Evolutionary conservation across 208 protist species (phyloP), one percentile per base, ranked within the genome.

Genomic region (Crithidia brevicula): DNA sequence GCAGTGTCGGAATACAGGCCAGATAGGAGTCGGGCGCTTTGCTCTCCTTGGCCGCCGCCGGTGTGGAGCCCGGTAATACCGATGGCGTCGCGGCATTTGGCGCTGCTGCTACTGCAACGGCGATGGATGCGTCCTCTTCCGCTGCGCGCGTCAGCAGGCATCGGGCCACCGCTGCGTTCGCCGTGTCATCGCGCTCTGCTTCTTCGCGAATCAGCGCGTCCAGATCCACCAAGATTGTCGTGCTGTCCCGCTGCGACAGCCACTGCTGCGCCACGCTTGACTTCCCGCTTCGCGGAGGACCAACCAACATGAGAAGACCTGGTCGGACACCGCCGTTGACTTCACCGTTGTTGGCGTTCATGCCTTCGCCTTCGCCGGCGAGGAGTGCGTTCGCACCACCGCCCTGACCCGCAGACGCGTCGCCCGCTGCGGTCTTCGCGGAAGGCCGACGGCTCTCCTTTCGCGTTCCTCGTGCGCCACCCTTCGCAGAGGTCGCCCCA

Each of bases 261-360:
- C 59, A 65, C 50, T 60, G 54, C 38, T 40, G 38, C 23, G 86
- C 79, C 49, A 94, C 69, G 4, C 77, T 85, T 10, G 89, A 88
- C 66, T 96, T 96, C 7, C 88, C 91, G 22, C 85, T 79, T 51
- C 82, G 72, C 18, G 93, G 87, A 8, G 93, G 91, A 0, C 93
- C 93, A 16, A 88, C 66, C 49, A 98, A 34, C 18, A 98, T 50
- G 15, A 97, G 42, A 20, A 82, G 30, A 58, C 54, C 77, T 15
- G 62, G 40, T 20, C 15, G 30, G 18, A 36, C 42, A 16, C 31
- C 31, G 16, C 56, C 45, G 33, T 6, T 28, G 30, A 2, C 46
- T 15, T 59, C 47, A 15, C 8, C 25, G 47, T 40, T 23, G 42
- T 53, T 60, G n/a, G n/a, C n/a, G n/a, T n/a, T n/a, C n/a, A n/a